Conservation (phyloP, 75 land plant species). For the Cryptomeria japonica region DNA sequence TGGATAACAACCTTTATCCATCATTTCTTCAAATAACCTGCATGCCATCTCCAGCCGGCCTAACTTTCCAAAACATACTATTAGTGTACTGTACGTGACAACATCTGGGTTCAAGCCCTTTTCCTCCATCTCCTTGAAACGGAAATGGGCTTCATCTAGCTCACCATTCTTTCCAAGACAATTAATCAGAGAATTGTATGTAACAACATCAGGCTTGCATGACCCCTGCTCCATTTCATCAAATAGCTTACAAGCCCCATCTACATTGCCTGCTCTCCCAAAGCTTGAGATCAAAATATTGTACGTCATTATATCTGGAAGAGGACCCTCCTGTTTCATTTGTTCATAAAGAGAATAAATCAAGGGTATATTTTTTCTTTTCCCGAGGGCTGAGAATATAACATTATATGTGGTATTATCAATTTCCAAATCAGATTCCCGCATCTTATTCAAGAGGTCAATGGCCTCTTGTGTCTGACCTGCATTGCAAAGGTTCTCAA, state of each 20-base stretch:
- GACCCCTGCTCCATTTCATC: conserved; percentile 63
- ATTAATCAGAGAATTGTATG: conserved; percentile 86
- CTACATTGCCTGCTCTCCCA: conserved; percentile 55
- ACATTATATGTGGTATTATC: conserved; percentile 61
- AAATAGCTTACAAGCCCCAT: conserved; percentile 56
- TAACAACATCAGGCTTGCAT: conserved; percentile 74
- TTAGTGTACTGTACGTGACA: conserved; percentile 73
- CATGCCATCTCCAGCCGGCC: conserved; percentile 79
- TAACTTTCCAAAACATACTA: conserved; percentile 86
- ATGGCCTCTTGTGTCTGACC: conserved; percentile 73
- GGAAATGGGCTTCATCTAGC: conserved; percentile 78
- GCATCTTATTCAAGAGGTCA: conserved; percentile 59
- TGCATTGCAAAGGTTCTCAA: conserved; percentile 64
- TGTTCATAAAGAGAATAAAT: conserved; percentile 45
- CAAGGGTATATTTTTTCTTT: conserved; percentile 38
- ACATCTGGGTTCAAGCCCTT: conserved; percentile 76
- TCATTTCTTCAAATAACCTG: conserved; percentile 84
- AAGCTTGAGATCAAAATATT: conserved; percentile 78
- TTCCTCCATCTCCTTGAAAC: conserved; percentile 82
- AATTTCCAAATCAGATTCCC: conserved; percentile 49
- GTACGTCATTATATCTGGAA: conserved; percentile 76
- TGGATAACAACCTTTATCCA: conserved; percentile 56
- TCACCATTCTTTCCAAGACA: conserved; percentile 79
- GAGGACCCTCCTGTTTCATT: conserved; percentile 59
- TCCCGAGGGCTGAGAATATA: conserved; percentile 64